phyloP scores from a whole-genome alignment of 768 basidiomycete genomes.

The Kwoniella pini region DNA sequence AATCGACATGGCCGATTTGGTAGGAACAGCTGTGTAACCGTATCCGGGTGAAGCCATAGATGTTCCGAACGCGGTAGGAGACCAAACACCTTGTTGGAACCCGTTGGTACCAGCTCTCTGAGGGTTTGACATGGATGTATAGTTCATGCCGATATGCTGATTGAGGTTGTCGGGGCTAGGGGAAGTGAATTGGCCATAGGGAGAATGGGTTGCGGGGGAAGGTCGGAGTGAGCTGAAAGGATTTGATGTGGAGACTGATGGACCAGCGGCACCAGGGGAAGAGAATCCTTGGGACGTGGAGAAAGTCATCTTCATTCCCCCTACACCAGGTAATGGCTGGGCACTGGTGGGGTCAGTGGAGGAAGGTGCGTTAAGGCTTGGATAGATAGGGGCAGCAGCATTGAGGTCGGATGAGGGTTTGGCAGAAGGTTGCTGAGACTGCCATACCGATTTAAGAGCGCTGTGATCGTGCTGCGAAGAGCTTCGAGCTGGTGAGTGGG shows the following conservation, averaged over 20 bases:
- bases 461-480: constrained; percentile 36
- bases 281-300: constrained; percentile 21
- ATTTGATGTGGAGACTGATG: background rate
- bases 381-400: constrained; percentile 33
- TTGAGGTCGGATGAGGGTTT: constrained; percentile 13
- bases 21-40: constrained; percentile 22
- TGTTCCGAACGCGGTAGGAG: constrained; percentile 38
- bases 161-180: constrained; percentile 17
- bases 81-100: constrained; percentile 37
- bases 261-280: constrained; percentile 15
- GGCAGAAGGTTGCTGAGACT: constrained; percentile 13
- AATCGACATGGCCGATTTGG: constrained; percentile 21
- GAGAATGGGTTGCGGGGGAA: constrained; percentile 14
- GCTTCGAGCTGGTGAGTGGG: constrained; percentile 30
- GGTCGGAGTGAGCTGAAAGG: constrained; percentile 3
- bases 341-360: constrained; percentile 23
- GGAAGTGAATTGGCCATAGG: constrained; percentile 16
- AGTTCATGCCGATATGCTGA: constrained; percentile 17
- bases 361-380: constrained; percentile 41
- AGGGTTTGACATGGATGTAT: constrained; percentile 10
- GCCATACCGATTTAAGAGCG: constrained; percentile 47
- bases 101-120: constrained; percentile 12
- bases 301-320: constrained; percentile 21
- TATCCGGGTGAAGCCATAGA: constrained; percentile 36
- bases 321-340: constrained; percentile 5